Percentiles rank a stretch among this genome's conserved stretches.
phyloP scores from a whole-genome alignment of 768 basidiomycete species.

The Imleria badia region DNA sequence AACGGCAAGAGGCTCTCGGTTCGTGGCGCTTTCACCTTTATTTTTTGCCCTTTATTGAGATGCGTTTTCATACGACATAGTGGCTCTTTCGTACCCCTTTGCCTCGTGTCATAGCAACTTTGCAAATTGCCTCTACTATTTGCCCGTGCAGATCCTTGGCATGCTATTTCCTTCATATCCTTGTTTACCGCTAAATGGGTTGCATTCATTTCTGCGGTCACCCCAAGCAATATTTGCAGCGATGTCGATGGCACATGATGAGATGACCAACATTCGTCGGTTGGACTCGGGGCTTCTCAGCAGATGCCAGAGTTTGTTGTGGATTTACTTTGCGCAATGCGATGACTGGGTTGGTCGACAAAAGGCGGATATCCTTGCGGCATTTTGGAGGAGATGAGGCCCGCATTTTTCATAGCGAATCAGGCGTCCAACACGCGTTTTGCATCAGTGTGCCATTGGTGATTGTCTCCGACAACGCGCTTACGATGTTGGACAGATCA shows the following conservation, averaged over 20 bases:
- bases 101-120: constrained; percentile 43
- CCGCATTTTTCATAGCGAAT: constrained; percentile 43
- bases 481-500: constrained; percentile 41
- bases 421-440: constrained; percentile 67
- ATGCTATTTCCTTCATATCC: constrained; percentile 54
- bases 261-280: constrained; percentile 60
- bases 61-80: constrained; percentile 29
- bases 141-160: constrained; percentile 45
- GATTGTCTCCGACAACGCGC: neutral
- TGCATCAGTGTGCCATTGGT: constrained; percentile 56
- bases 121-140: constrained; percentile 38
- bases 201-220: constrained; percentile 51
- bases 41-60: neutral
- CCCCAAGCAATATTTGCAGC: constrained; percentile 51
- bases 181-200: constrained; percentile 40
- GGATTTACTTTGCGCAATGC: constrained; percentile 57
- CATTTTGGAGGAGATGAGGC: constrained; percentile 38
- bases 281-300: constrained; percentile 49
- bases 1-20: constrained; percentile 63
- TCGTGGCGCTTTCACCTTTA: constrained; percentile 24
- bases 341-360: constrained; percentile 74
- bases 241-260: constrained; percentile 63
- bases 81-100: constrained; percentile 47
- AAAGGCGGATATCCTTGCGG: constrained; percentile 42
- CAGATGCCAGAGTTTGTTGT: constrained; percentile 38